These are phyloP conservation scores for Spergularia bocconei DNA, from an alignment of 148 eudicot species.

Conservation along the genomic window DNA sequence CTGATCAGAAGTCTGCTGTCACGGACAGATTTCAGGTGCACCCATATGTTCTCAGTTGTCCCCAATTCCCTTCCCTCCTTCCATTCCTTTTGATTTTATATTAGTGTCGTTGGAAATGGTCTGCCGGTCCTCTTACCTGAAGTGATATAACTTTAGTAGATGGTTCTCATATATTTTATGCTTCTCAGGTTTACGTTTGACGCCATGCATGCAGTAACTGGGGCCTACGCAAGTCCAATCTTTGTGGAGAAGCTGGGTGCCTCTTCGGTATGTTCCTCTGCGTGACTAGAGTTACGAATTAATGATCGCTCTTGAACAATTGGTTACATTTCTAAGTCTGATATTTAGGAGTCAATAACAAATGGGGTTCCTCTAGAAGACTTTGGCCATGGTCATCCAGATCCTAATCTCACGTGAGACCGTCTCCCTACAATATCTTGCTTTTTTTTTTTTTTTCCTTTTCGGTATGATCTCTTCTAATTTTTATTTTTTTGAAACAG, in stretches of 20 bases:
- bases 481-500: constrained; percentile 44
- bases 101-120: neutral
- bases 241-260: constrained; percentile 97
- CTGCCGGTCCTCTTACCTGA: neutral
- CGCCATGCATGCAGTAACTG: constrained; percentile 99
- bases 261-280: constrained; percentile 51
- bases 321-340: constrained; percentile 20
- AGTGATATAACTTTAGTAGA: neutral
- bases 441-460: too few species aligned
- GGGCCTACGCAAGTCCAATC: constrained; percentile 98
- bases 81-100: neutral
- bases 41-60: neutral
- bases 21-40: constrained; percentile 83
- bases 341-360: constrained; percentile 61
- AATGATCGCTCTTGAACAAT: constrained; percentile 16
- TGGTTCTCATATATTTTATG: neutral
- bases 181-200: constrained; percentile 83
- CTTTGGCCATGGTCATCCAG: constrained; percentile 99
- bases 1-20: constrained; percentile 75
- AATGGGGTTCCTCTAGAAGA: constrained; percentile 98
- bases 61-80: neutral
- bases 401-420: constrained; percentile 98
- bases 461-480: constrained; percentile 19
- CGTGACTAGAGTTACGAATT: constrained; percentile 10
- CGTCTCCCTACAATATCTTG: neutral